Evolutionary conservation across 371 early-diverging fungal species (phyloP).

Genomic region (Syncephalastrum monosporum): DNA sequence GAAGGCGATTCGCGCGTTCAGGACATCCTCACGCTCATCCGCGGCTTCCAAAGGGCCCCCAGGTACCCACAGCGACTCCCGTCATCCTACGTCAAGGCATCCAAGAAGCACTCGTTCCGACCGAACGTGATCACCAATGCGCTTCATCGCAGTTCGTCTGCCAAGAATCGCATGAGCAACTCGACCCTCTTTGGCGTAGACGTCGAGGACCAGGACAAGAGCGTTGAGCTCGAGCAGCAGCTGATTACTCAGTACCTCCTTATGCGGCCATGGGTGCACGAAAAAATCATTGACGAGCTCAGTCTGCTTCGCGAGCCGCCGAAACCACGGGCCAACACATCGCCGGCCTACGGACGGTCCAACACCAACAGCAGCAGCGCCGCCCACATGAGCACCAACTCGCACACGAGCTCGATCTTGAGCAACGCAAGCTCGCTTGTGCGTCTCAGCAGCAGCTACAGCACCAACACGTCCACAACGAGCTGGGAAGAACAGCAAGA

Average conservation of each 20-base stretch:
- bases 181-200: constrained; percentile 26
- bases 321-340: constrained; percentile 19
- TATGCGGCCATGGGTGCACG: constrained; percentile 59
- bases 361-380: constrained; percentile 4
- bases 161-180: constrained; percentile 33
- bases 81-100: constrained; percentile 46
- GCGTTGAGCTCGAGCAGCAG: constrained; percentile 40
- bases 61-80: constrained; percentile 55
- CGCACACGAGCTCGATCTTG: constrained; percentile 18
- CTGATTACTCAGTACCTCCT: constrained; percentile 69
- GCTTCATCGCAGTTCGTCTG: constrained; percentile 35
- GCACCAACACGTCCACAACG: constrained; percentile 16
- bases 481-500: constrained; percentile 23
- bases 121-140: constrained; percentile 43
- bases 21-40: constrained; percentile 43
- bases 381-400: constrained; percentile 3
- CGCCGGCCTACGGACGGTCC: constrained; percentile 15
- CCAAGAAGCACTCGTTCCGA: constrained; percentile 40
- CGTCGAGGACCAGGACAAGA: constrained; percentile 25
- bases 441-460: constrained; percentile 16
- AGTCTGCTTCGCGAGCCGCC: constrained; percentile 68
- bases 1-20: constrained; percentile 50
- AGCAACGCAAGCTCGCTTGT: constrained; percentile 24
- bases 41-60: constrained; percentile 54
- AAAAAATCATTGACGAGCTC: constrained; percentile 76